Evolutionary conservation across 2,329 filamentous ascomycete genomes (phyloP).

Genomic region (Paecilomyces niveus): DNA sequence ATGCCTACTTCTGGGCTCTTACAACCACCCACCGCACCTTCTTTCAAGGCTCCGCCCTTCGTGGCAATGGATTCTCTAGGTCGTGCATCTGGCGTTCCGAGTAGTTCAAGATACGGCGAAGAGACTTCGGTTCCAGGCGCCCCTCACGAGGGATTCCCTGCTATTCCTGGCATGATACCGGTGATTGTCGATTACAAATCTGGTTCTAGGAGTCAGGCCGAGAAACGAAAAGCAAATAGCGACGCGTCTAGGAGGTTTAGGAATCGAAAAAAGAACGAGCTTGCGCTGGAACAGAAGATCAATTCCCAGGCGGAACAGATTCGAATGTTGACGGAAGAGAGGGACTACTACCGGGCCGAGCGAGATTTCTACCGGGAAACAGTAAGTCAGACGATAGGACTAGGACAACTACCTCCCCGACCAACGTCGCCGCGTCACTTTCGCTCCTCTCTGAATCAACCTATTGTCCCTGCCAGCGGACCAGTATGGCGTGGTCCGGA

Average conservation of each 20-base stretch:
- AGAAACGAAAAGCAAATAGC: constrained; percentile 37
- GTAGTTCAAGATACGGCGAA: constrained; percentile 13
- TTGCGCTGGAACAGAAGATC: constrained; percentile 32
- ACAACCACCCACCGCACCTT: constrained; percentile 12
- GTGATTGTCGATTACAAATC: constrained; percentile 34
- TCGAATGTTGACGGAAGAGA: constrained; percentile 23
- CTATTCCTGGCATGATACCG: constrained; percentile 25
- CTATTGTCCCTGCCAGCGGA: constrained; percentile 4
- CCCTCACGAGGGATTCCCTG: background rate
- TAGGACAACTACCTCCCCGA: constrained; percentile 20
- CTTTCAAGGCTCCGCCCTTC: constrained; percentile 14
- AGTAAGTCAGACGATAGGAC: constrained; percentile 17
- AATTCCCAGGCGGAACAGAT: constrained; percentile 27
- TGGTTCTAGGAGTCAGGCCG: constrained; percentile 33
- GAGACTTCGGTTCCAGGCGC: constrained; percentile 5
- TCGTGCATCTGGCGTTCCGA: constrained; percentile 16
- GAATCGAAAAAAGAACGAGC: constrained; percentile 34
- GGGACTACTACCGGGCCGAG: constrained; percentile 34
- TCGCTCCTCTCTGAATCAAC: constrained; percentile 4
- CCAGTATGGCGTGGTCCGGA: background rate
- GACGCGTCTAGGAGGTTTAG: constrained; percentile 35
- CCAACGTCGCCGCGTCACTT: constrained; percentile 22
- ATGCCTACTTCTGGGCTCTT: constrained; percentile 14
- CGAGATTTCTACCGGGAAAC: constrained; percentile 34
- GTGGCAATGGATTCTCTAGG: constrained; percentile 17